phyloP scores from a whole-genome alignment of 495 filamentous ascomycete species.

The Cercophora samala region DNA sequence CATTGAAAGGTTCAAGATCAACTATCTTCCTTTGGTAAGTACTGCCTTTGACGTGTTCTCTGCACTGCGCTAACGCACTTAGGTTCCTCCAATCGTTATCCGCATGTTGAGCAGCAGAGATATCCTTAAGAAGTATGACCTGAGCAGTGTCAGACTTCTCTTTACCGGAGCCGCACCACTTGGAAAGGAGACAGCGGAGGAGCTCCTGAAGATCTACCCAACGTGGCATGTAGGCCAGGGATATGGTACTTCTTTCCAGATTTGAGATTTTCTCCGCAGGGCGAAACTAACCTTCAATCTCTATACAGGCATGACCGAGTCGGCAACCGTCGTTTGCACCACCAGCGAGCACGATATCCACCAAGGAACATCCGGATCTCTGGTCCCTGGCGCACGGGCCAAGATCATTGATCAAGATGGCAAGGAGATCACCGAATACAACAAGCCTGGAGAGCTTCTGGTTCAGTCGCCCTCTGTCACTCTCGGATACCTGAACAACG shows the following conservation, averaged over 20 bases:
- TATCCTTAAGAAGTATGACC: constrained; percentile 64
- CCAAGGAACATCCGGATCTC: constrained; percentile 68
- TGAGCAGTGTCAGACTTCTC: constrained; percentile 62
- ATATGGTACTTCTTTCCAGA: constrained; percentile 56
- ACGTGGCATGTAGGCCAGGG: constrained; percentile 68
- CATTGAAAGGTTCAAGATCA: constrained; percentile 73
- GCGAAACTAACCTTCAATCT: constrained; percentile 10
- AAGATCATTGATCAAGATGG: constrained; percentile 72
- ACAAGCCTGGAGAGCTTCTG: constrained; percentile 76
- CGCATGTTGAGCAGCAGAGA: constrained; percentile 67
- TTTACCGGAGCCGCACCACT: constrained; percentile 85
- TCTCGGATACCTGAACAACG: constrained; percentile 81
- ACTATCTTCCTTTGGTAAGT: constrained; percentile 54
- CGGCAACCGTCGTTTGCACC: constrained; percentile 66
- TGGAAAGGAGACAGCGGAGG: constrained; percentile 71
- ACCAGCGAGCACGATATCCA: constrained; percentile 65
- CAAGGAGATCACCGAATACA: constrained; percentile 68
- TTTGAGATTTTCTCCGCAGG: too few relatives aligned
- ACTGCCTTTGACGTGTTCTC: not conserved
- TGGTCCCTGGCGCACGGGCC: constrained; percentile 64
- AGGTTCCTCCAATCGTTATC: constrained; percentile 82
- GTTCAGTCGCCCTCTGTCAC: constrained; percentile 73
- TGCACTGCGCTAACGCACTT: not conserved
- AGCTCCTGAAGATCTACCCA: constrained; percentile 63
- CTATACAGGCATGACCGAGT: constrained; percentile 80